These are phyloP conservation scores for Solanum rostratum DNA, from an alignment of 257 asterid species.

Conservation along the genomic window DNA sequence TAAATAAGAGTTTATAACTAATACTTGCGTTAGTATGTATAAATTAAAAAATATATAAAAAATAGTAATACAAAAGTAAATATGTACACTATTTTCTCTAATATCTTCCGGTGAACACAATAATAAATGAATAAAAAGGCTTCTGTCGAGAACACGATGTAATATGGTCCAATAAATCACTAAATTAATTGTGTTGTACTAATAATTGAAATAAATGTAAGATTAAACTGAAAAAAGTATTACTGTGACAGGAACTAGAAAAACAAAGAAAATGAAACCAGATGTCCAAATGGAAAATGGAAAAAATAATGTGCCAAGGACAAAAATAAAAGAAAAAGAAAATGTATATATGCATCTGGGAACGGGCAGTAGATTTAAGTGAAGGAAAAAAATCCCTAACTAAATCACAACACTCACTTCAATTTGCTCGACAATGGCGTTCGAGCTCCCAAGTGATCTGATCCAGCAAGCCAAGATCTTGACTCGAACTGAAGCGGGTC, in stretches of 20 bases:
- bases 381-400: neutral
- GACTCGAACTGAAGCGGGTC: slow-evolving; percentile 57
- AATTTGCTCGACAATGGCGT: slow-evolving; percentile 25
- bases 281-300: neutral
- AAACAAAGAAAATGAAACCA: neutral
- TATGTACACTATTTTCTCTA: no score
- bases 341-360: neutral
- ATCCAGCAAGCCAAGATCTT: slow-evolving; percentile 57
- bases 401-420: neutral
- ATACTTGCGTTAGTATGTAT: no score
- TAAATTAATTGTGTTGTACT: neutral
- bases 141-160: no score
- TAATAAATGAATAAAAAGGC: no score
- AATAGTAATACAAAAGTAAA: no score
- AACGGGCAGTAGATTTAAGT: neutral
- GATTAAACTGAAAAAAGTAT: neutral
- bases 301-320: neutral
- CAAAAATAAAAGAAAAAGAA: neutral
- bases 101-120: no score
- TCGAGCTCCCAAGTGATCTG: slow-evolving; percentile 42
- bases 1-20: no score
- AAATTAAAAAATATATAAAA: no score
- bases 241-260: neutral
- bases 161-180: no score
- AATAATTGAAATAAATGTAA: neutral